Conservation (phyloP, 1,284 basidiomycete species). For the Malassezia nana region DNA sequence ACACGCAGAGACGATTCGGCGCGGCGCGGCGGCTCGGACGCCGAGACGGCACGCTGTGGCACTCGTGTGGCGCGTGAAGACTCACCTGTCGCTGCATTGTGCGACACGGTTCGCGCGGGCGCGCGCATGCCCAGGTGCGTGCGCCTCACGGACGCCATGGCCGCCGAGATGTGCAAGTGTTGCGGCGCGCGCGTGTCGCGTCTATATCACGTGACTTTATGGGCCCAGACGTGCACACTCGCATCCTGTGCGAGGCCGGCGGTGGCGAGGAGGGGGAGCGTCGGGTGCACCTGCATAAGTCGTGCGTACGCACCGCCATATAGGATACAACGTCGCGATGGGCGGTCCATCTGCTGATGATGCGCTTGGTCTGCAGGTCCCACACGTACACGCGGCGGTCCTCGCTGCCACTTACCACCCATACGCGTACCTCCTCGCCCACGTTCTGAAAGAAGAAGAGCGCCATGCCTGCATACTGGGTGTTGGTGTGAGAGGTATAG, state of each 20-base stretch:
- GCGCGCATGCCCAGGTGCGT: constrained; percentile 11
- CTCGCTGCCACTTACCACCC: constrained; percentile 74
- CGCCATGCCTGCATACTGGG: constrained; percentile 57
- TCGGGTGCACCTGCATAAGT: constrained; percentile 25
- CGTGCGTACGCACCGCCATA: constrained; percentile 11
- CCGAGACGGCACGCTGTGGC: not conserved
- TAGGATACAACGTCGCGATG: constrained; percentile 55
- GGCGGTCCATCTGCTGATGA: constrained; percentile 65
- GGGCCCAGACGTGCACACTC: constrained; percentile 27
- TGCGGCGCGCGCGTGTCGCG: not conserved
- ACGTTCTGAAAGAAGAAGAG: constrained; percentile 11
- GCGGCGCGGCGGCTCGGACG: not conserved
- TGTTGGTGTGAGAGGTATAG: constrained; percentile 70
- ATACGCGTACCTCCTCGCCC: not conserved
- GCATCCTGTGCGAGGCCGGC: constrained; percentile 30
- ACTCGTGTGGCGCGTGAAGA: not conserved
- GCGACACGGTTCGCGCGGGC: constrained; percentile 9
- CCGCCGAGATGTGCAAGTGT: not conserved
- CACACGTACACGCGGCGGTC: constrained; percentile 78
- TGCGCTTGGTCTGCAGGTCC: constrained; percentile 74
- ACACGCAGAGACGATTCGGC: constrained; percentile 42
- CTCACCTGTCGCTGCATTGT: not conserved
- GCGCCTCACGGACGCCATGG: constrained; percentile 12
- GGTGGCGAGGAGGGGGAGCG: constrained; percentile 26
- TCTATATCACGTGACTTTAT: constrained; percentile 16